Percentiles rank a stretch among this genome's conserved stretches.
Conservation (phyloP, 108 stramenopile genomes). For the Cyclotella distinguenda region DNA sequence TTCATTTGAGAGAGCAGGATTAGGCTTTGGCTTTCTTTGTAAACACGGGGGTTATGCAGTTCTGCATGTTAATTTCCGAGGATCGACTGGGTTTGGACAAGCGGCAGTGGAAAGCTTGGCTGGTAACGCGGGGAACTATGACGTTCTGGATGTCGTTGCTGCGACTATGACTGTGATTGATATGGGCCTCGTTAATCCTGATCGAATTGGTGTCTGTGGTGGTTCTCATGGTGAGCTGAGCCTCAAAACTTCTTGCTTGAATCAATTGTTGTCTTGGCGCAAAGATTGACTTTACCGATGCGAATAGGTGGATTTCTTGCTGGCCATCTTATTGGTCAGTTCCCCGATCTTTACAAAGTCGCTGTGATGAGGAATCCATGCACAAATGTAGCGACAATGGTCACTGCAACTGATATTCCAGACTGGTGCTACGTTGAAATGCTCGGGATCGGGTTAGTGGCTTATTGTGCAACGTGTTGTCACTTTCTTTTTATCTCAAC, state of each 20-base stretch:
- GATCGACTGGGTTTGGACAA: constrained; percentile 82
- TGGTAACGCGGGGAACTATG: constrained; percentile 59
- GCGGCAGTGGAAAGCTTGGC: constrained; percentile 64
- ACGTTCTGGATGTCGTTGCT: constrained; percentile 78
- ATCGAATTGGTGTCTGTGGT: constrained; percentile 75
- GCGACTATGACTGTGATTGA: constrained; percentile 52
- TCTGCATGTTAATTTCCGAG: constrained; percentile 85
- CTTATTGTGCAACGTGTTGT: not conserved
- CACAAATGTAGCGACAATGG: constrained; percentile 89
- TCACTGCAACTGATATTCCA: constrained; percentile 89
- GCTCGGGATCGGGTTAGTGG: constrained; percentile 49
- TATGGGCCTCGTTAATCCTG: constrained; percentile 45
- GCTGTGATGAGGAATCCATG: constrained; percentile 93
- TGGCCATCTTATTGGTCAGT: constrained; percentile 76
- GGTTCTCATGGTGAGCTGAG: constrained; percentile 83
- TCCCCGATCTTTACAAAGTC: constrained; percentile 86
- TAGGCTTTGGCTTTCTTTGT: constrained; percentile 66
- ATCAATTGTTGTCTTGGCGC: not conserved
- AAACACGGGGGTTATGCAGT: constrained; percentile 68
- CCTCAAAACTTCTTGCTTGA: not conserved
- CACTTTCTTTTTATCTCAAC: not conserved
- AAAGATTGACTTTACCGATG: not conserved
- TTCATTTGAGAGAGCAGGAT: constrained; percentile 43
- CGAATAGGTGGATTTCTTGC: constrained; percentile 74
- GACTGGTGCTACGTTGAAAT: constrained; percentile 91